Evolutionary conservation across 257 asterid species (phyloP), one percentile per base, ranked within the genome.

Genomic region (Solanum sitiens): DNA sequence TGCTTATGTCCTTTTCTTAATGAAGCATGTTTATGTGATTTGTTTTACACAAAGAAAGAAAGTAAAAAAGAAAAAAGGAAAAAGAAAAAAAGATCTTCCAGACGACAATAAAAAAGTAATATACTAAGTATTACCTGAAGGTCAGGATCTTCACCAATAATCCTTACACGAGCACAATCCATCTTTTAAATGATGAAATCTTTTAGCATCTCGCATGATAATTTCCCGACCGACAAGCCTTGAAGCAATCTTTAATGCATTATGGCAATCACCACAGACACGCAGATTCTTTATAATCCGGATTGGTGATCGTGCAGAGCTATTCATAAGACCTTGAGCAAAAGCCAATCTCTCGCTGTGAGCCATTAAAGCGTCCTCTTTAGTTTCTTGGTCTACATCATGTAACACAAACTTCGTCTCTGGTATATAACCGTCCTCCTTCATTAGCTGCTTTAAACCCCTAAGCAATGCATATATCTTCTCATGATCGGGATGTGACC

Each of bases 341-440:
- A 94, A 94, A 18, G 98, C 98, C 80, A 94, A 98, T 80, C 98
- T 91, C 93, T 94, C 99, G 30, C 99, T 96, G 73, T 94, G 99
- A 63, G 95, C 94, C 94, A 96, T 91, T 32, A 95, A 94, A 80
- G 98, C 98, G 82, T 96, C 98, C 92, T 96, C 98, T 88, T 95
- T 96, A 15, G 92, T 89, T 89, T 96, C 99, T 35, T 86, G 95
- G 86, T 95, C 98, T 9, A 96, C 93, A 87, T 96, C 99, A 89
- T 96, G 99, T 70, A 96, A 96, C 93, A 96, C 98, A 61, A 91
- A 93, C 86, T 90, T 96, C 18, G 90, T 83, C 79, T 96, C 98
- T 4, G 98, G 94, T 6, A 94, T 72, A 86, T 96, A 96, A 86
- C 99, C 98, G 5, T 80, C 91, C 87, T 95, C 99, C 86, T 94